Evolutionary conservation across 345 rosid species (phyloP), one percentile per base, ranked within the genome.

Genomic region (Lepidium sativum): DNA sequence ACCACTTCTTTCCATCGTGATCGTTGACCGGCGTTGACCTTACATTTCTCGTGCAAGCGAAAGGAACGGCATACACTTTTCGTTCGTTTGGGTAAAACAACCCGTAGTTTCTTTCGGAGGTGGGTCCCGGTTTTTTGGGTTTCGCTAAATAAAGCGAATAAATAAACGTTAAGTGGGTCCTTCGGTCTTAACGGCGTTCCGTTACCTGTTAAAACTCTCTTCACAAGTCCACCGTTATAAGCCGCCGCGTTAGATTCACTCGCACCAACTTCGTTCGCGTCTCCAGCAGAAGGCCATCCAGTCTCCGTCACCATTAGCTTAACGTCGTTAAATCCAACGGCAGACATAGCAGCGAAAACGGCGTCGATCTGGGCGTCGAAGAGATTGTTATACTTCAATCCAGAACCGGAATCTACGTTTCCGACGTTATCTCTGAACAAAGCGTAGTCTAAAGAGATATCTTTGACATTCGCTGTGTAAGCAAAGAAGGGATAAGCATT

Each of bases 401-500:
- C 96, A 39, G 59, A 89, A 35, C 83, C 89, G 37, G 91, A 78
- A 70, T 92, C 98, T 34, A 75, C 65, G 2, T 51, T 80, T 0
- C 97, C 98, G 2, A 75, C 63, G 54, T 89, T 89, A 6, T 78
- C 58, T 42, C 70, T 78, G 8, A 89, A 84, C 66, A 92, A 40
- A 29, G 97, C 88, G 78, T 92, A 92, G 29, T 87, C 83, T 12
- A 89, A 61, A 0, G 96, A 83, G 56, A 92, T 87, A 5, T 65
- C 23, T 11, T 86, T 81, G 0, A 96, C 63, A 65, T 82, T 87
- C 0, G 77, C 90, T 1, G 70, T 0, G 72, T 92, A 92, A 0
- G 97, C 96, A 41, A 89, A 92, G 57, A 92, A 92, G 0, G 98
- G 97, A 73, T 89, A 92, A 0, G 68, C 88, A 54, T 92, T 92